Evolutionary conservation across 192 early-diverging fungal species (phyloP).

Genomic region (Entomortierella beljakovae): DNA sequence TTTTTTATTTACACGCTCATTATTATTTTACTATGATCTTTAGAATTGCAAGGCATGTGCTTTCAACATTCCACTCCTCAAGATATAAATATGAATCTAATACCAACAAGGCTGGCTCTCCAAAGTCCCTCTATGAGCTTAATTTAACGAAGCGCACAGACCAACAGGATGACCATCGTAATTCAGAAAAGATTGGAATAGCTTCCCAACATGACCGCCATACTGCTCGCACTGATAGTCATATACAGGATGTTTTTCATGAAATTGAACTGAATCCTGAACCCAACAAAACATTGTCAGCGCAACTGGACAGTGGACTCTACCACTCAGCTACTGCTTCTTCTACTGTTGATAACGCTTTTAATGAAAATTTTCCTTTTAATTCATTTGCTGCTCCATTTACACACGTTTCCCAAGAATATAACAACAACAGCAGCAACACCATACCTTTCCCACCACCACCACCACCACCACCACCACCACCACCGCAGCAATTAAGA

Average conservation of each 20-base stretch:
- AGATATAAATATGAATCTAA: background rate
- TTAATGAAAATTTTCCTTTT: too few species aligned
- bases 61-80: background rate
- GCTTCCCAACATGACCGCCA: background rate
- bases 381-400: too few species aligned
- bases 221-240: background rate
- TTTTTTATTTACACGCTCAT: background rate
- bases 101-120: background rate
- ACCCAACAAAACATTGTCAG: background rate
- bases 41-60: conserved; percentile 16
- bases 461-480: too few species aligned
- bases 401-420: too few species aligned
- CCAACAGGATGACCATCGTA: background rate
- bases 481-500: background rate
- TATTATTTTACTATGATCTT: background rate
- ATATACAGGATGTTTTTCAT: background rate
- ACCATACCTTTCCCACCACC: too few species aligned
- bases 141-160: background rate
- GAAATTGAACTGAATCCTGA: background rate
- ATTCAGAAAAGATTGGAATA: background rate
- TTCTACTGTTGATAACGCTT: too few species aligned
- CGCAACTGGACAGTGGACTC: too few species aligned
- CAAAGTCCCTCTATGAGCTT: background rate
- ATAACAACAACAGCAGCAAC: too few species aligned
- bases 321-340: too few species aligned